Conservation (phyloP, 2,329 filamentous ascomycete genomes). For the Chaetothyriales sp. region DNA sequence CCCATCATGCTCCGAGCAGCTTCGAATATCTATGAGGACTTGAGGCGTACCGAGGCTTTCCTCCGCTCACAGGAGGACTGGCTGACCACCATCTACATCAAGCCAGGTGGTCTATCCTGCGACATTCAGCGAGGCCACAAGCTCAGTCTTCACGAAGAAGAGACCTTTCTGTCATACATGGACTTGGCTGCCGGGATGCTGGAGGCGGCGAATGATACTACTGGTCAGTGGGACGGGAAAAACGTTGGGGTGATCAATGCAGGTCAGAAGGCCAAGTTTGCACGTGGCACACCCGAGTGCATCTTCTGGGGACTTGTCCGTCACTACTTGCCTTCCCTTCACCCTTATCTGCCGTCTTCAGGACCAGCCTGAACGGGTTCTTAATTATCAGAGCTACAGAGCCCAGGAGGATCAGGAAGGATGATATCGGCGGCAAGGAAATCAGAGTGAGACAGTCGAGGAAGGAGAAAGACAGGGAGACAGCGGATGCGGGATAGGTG, state of each 20-base stretch:
- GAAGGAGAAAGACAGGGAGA: too few species aligned
- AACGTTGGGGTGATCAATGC: constrained; percentile 20
- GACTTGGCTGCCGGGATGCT: constrained; percentile 38
- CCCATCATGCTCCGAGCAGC: constrained; percentile 11
- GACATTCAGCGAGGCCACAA: constrained; percentile 26
- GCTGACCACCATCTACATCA: constrained; percentile 18
- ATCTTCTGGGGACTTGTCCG: constrained; percentile 23
- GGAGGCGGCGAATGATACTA: constrained; percentile 29
- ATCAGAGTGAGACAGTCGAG: too few species aligned
- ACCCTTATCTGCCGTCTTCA: constrained; percentile 25
- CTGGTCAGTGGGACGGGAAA: constrained; percentile 17
- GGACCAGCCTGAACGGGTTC: too few species aligned
- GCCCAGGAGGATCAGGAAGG: too few species aligned
- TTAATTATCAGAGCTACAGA: too few species aligned
- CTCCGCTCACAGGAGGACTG: constrained; percentile 15
- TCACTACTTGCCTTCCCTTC: constrained; percentile 24
- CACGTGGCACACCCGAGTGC: constrained; percentile 22
- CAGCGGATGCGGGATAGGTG: too few species aligned
- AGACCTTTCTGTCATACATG: constrained; percentile 29
- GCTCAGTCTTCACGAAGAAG: constrained; percentile 27
- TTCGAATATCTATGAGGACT: constrained; percentile 16
- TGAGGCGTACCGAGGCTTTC: constrained; percentile 11
- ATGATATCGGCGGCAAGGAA: too few species aligned
- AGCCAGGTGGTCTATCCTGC: constrained; percentile 17
- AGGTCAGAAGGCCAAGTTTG: constrained; percentile 23